Conservation (phyloP, 805 yeast species). For the Saccharomycopsis sp. region DNA sequence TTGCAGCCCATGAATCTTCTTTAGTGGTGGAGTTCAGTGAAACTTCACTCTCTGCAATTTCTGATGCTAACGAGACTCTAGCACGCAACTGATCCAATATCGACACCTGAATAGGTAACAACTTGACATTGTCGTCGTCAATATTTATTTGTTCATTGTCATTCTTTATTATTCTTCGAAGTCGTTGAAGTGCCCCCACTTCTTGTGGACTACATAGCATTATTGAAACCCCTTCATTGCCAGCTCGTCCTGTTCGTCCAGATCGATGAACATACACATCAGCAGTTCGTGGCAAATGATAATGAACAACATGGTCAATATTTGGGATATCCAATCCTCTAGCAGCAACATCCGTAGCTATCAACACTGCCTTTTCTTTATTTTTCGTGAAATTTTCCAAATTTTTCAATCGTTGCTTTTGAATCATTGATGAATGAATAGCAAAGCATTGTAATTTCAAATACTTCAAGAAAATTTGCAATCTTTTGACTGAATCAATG, state of each 20-base stretch:
- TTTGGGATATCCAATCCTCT: constrained; percentile 91
- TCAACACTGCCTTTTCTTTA: constrained; percentile 47
- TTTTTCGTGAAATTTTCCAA: constrained; percentile 59
- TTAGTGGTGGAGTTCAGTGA: constrained; percentile 52
- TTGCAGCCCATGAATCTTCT: constrained; percentile 74
- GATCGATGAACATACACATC: constrained; percentile 93
- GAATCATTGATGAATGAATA: constrained; percentile 91
- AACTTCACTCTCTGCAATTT: constrained; percentile 66
- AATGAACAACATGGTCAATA: constrained; percentile 91
- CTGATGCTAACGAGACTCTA: constrained; percentile 61
- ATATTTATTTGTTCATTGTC: constrained; percentile 32
- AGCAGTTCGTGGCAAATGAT: constrained; percentile 90
- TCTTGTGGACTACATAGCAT: constrained; percentile 92
- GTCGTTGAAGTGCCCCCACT: constrained; percentile 78
- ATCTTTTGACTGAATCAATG: constrained; percentile 88
- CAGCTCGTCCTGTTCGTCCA: constrained; percentile 98
- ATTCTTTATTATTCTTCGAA: constrained; percentile 41
- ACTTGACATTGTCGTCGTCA: constrained; percentile 46
- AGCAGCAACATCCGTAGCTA: constrained; percentile 98
- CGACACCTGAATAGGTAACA: constrained; percentile 71
- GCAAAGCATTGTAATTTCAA: constrained; percentile 64
- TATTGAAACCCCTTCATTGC: constrained; percentile 87
- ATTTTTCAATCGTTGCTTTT: constrained; percentile 82
- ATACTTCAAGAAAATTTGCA: constrained; percentile 67
- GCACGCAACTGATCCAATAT: constrained; percentile 63